A percentile compares a stretch with the other conserved stretches of the same genome.
phyloP scores from a whole-genome alignment of 2,329 filamentous ascomycete genomes.

The Trichoderma oligosporum region DNA sequence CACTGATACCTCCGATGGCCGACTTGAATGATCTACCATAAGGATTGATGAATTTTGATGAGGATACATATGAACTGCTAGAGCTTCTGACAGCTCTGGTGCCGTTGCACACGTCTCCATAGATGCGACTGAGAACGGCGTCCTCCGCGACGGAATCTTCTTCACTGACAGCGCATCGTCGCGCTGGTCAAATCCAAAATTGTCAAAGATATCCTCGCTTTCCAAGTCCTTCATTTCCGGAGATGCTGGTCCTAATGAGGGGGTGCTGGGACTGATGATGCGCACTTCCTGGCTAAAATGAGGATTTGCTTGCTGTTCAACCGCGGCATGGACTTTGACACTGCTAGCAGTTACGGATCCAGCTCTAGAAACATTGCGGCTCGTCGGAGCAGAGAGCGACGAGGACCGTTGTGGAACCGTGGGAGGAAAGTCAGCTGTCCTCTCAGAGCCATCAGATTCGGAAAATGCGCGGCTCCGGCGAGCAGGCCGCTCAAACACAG shows the following conservation, averaged over 20 bases:
- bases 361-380: conserved; percentile 52
- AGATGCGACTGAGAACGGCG: conserved; percentile 59
- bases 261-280: conserved; percentile 4
- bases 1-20: conserved; percentile 46
- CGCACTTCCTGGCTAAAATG: conserved; percentile 7
- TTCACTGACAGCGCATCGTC: conserved; percentile 53
- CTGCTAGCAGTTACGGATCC: conserved; percentile 37
- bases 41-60: conserved; percentile 63
- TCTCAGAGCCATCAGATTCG: conserved; percentile 48
- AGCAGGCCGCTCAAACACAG: conserved; percentile 41
- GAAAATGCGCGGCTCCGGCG: conserved; percentile 44
- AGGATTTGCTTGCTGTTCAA: neutral
- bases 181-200: conserved; percentile 46
- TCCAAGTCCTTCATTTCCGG: neutral
- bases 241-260: neutral
- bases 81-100: conserved; percentile 59
- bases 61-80: conserved; percentile 58
- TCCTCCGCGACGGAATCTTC: conserved; percentile 53
- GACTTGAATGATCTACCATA: conserved; percentile 55
- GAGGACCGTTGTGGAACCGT: conserved; percentile 54
- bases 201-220: conserved; percentile 34
- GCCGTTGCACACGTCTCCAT: conserved; percentile 61
- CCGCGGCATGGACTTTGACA: neutral
- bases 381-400: conserved; percentile 60
- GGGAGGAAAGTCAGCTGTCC: conserved; percentile 59